These are phyloP conservation scores for Osmozyma mogii DNA, from an alignment of 805 yeast species.

Conservation along the genomic window DNA sequence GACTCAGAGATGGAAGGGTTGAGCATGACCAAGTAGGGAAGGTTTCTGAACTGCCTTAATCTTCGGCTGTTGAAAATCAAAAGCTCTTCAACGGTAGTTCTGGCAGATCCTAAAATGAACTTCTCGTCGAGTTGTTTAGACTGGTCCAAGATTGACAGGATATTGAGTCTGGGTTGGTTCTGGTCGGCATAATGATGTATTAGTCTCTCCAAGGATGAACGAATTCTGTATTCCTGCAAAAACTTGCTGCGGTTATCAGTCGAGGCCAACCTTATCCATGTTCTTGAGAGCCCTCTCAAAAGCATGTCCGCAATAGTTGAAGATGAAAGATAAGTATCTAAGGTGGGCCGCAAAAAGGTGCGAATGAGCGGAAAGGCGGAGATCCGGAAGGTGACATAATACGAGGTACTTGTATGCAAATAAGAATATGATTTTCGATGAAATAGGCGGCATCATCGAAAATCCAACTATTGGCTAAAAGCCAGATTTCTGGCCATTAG, in stretches of 20 bases:
- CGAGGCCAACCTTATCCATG: not conserved
- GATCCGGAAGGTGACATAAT: no score
- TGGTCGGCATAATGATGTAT: constrained; percentile 49
- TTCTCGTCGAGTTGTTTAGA: constrained; percentile 31
- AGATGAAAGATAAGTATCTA: no score
- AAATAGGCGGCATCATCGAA: no score
- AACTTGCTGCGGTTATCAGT: constrained; percentile 15
- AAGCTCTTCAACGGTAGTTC: constrained; percentile 49
- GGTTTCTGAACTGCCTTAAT: constrained; percentile 55
- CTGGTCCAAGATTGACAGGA: constrained; percentile 41
- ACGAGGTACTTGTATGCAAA: no score
- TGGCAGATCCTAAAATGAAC: constrained; percentile 36
- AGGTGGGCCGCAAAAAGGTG: no score
- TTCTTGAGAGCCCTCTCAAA: not conserved
- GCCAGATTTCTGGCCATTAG: no score
- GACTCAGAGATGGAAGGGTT: constrained; percentile 82
- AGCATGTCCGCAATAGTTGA: no score
- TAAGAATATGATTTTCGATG: no score
- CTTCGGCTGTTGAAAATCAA: constrained; percentile 64
- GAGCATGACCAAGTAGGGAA: constrained; percentile 79
- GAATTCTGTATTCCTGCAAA: constrained; percentile 45
- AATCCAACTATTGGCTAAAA: no score
- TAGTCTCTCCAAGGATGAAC: constrained; percentile 51
- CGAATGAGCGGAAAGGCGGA: no score
- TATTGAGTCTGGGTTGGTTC: constrained; percentile 45